Evolutionary conservation across 2,329 filamentous ascomycete genomes (phyloP).

Genomic region (Aaosphaeria pasadenensis): DNA sequence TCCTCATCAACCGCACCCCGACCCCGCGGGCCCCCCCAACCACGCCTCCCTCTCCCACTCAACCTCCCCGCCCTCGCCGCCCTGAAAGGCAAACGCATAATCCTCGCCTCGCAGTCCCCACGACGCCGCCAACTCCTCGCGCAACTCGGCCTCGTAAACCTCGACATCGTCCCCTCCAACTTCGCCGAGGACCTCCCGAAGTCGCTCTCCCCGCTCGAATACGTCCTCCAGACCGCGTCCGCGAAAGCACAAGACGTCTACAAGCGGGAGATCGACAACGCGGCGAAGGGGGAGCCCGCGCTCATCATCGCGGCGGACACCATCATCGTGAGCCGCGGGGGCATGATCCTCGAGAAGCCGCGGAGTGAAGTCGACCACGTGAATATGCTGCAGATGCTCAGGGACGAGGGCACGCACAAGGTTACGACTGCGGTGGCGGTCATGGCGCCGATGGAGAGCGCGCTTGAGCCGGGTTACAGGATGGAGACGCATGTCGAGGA

Average conservation of each 20-base stretch:
- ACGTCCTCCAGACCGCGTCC: slow-evolving; percentile 82
- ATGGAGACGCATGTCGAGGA: slow-evolving; percentile 82
- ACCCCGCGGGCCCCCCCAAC: slow-evolving; percentile 36
- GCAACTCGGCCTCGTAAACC: slow-evolving; percentile 73
- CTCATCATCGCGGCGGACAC: slow-evolving; percentile 91
- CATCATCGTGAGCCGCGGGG: slow-evolving; percentile 73
- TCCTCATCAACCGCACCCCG: slow-evolving; percentile 15
- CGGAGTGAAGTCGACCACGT: slow-evolving; percentile 76
- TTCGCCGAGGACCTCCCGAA: slow-evolving; percentile 86
- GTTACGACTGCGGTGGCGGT: slow-evolving; percentile 83
- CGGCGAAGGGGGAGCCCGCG: slow-evolving; percentile 65
- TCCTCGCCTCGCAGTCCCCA: slow-evolving; percentile 88
- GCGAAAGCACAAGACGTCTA: slow-evolving; percentile 80
- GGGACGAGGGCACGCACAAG: slow-evolving; percentile 74
- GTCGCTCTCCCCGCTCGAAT: slow-evolving; percentile 76
- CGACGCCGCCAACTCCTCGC: slow-evolving; percentile 77
- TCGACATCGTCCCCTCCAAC: slow-evolving; percentile 81
- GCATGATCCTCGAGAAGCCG: slow-evolving; percentile 88
- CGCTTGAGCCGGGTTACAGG: slow-evolving; percentile 80
- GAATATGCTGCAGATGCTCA: slow-evolving; percentile 75
- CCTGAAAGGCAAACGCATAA: slow-evolving; percentile 74
- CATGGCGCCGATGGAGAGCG: slow-evolving; percentile 79
- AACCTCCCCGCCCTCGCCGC: slow-evolving; percentile 75
- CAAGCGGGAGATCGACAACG: slow-evolving; percentile 54
- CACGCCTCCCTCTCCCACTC: slow-evolving; percentile 62